Base-by-base conservation (phyloP, 495 filamentous ascomycete species). In the Chaetomidium leptoderma region DNA sequence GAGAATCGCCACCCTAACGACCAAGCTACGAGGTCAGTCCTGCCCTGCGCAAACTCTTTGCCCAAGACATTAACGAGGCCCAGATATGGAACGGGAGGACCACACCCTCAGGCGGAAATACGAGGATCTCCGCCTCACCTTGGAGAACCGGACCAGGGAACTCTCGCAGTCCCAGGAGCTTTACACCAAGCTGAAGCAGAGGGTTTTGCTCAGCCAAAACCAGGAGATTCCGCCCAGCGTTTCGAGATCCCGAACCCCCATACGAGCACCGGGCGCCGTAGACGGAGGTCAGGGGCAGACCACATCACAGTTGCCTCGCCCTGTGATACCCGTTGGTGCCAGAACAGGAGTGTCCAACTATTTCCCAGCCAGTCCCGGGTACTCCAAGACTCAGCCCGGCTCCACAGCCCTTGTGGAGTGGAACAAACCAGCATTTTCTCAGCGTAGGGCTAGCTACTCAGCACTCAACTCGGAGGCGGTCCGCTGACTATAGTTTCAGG, bases 151-250 rank as follows among this genome's bases (percentile, higher is more conserved):
- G 65, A 85, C 74, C 57, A 84, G 83, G 40, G 87, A 88, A 56
- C 80, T 90, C n/a, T 74, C 84, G 4, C 86, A 91, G 55, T 86
- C 85, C 19, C 89, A 91, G 61, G 88, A 92, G 60, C 80, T 95
- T 6, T 97, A 96, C 59, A 86, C 90, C 60, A 81, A 86, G 32
- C 75, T 96, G 43, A 96, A 96, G 70, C 80, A 84, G 24, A 83
- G 85, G 51, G 81, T 85, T 5, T 83, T 90, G 77, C 72, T 80
- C 26, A 80, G 82, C 9, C 84, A 87, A 29, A 84, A 90, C 47
- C 83, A 88, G 55, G 79, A 78, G 43, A 87, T 88, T 17, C 88
- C 87, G 4, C 83, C 80, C 32, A 83, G 89, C 54, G 81, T 86
- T 6, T 24, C 27, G 24, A 57, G 45, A 48, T 48, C 54, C 1